Evolutionary conservation across 2,329 filamentous ascomycete genomes (phyloP), one percentile per base, ranked within the genome.

Genomic region (Exophiala dermatitidis): DNA sequence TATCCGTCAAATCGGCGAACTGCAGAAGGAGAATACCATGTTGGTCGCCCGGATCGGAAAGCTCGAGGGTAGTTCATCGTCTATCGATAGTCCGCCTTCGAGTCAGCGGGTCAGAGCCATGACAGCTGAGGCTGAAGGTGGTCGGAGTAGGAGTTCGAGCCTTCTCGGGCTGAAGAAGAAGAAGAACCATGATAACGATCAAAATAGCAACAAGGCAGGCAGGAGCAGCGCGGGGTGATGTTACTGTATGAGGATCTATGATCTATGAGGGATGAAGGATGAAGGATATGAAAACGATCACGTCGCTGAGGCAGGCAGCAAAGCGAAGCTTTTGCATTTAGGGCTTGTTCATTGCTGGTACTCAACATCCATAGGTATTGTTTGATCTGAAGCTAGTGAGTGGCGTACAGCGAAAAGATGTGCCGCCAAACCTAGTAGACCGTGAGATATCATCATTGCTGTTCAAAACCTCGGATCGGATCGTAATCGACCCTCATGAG

Each of bases 11-110:
- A 71, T 83, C 55, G 74, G 73, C 31, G 75, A 76, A 36, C 61
- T 83, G 65, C 79, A 83, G 67, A 71, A 68, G 41, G 78, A 83
- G 69, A 83, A 83, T 64, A 79, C 76, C 9, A 68, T 64, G 33
- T 63, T 84, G 50, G 74, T 74, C 6, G 68, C 68, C 5, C 64
- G 66, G 43, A 48, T 79, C 48, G 74, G 74, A 4, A 73, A 68
- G 63, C 64, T 60, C 10, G 69, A 71, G 10, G 60, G 60, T 28
- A 50, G 46, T 34, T 40, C 40, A 26, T 12, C 32, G 19, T 45
- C 50, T 9, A 4, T 53, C 3, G 53, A 54, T 31, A 53, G 45
- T 34, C 52, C 48, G 4, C 2, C 19, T 3, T 45, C 29, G 4
- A 41, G 32, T 19, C 50, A 32, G 5, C 49, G 52, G 29, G 38